A percentile compares a stretch with the other conserved stretches of the same genome.
Evolutionary conservation across 257 asterid genomes (phyloP).

Genomic region (Mentha longifolia): DNA sequence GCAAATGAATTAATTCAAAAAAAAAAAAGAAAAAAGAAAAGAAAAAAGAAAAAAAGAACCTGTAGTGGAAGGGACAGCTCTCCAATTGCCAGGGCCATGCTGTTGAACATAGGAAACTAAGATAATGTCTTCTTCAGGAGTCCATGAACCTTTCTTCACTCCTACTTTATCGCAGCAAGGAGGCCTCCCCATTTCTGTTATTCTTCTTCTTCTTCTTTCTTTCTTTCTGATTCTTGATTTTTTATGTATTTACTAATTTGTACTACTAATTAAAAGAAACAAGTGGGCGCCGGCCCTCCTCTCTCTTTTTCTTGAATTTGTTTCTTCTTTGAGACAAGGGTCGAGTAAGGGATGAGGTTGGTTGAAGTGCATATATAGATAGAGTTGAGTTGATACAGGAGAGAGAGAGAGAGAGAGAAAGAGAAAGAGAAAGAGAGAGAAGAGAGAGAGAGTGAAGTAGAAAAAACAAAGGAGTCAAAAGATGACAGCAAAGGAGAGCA

Average conservation of each 20-base stretch:
- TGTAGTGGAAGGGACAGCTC: slow-evolving; percentile 74
- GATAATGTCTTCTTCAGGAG: slow-evolving; percentile 94
- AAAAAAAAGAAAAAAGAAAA: too few relatives aligned
- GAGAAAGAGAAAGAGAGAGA: slow-evolving; percentile 42
- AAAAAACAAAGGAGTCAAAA: slow-evolving; percentile 67
- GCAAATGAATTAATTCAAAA: too few relatives aligned
- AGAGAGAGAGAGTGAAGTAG: slow-evolving; percentile 31
- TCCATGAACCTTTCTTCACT: slow-evolving; percentile 96
- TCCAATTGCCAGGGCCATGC: slow-evolving; percentile 95
- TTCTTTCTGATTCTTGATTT: background rate
- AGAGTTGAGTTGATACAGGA: too few relatives aligned
- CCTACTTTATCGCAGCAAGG: slow-evolving; percentile 93
- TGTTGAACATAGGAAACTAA: slow-evolving; percentile 83
- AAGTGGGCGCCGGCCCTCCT: too few relatives aligned
- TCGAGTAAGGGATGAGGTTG: slow-evolving; percentile 29
- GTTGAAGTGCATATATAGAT: slow-evolving; percentile 53
- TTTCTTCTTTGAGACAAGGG: slow-evolving; percentile 42
- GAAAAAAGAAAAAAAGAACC: too few relatives aligned
- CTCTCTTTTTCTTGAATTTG: too few relatives aligned
- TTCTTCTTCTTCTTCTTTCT: background rate
- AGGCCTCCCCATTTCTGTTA: slow-evolving; percentile 99
- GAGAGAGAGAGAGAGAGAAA: slow-evolving; percentile 15
- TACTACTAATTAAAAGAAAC: too few relatives aligned
- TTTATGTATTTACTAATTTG: too few relatives aligned
- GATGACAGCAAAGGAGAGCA: slow-evolving; percentile 78